Evolutionary conservation across 345 rosid species (phyloP), one percentile per base, ranked within the genome.

Genomic region (Syzygium oleosum): DNA sequence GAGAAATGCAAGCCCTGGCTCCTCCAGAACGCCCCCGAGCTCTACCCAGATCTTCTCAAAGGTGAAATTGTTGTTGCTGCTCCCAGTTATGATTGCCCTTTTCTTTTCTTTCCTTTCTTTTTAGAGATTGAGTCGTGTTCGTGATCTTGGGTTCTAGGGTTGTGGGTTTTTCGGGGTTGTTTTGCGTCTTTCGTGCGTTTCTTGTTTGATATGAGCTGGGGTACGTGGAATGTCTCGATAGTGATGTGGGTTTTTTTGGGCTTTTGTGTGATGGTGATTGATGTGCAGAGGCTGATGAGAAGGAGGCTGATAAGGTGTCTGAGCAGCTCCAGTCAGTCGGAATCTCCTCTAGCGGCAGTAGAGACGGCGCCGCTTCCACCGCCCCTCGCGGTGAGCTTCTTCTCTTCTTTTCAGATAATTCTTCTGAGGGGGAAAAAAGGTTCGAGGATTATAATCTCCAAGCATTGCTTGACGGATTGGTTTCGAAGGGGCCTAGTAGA

Each of bases 1-100:
- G 96, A 86, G 27, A 95, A 94, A 91, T 97, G 99, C 88, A 97
- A 97, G 90, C 99, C 99, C 2, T 97, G 99, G 99, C 91, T 97
- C 89, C 73, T 95, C 86, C 90, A 90, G 46, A 94, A 97, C 94
- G 98, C 98, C 22, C 96, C 98, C 12, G 93, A 94, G 49, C 93
- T 97, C 88, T 97, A 96, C 85, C 99, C 99, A 53, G 94, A 97
- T 96, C 97, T 97, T 85, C 87, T 95, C 87, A 94, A 92, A 94
- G 99, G 99, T 94, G 22, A 27, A 51, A 38, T 80, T 15, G 51
- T 41, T 7, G 2, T 5, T 13, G 31, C 31, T 46, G 51, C 13
- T 56, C 34, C 52, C 65, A 3, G 27, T 21, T 61, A 5, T n/a
- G 49, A 52, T 51, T n/a, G 6, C 22, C 38, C 21, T 15, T 77